Evolutionary conservation across 257 asterid genomes (phyloP).

Genomic region (Rubia yunnanensis): DNA sequence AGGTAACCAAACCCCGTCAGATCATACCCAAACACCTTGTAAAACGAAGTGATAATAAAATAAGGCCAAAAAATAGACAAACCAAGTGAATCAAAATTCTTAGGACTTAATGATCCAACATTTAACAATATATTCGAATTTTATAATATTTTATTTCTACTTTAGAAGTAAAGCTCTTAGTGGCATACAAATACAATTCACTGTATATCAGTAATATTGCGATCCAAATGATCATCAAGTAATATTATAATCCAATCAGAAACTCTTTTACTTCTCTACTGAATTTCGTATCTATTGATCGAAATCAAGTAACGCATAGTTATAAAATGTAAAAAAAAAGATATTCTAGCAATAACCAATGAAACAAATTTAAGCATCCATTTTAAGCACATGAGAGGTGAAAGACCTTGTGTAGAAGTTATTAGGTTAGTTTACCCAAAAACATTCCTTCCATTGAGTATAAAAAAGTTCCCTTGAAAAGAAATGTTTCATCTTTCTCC

Average conservation of each 20-base stretch:
- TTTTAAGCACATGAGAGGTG: neutral
- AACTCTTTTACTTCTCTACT: neutral
- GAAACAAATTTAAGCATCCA: neutral
- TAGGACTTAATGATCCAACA: constrained; percentile 32
- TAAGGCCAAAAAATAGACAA: constrained; percentile 27
- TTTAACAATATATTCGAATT: constrained; percentile 25
- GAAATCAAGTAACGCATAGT: neutral
- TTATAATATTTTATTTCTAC: too few species aligned
- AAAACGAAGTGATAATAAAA: constrained; percentile 28
- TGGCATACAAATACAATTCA: too few species aligned
- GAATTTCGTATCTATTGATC: neutral
- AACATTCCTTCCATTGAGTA: neutral
- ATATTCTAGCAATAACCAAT: neutral
- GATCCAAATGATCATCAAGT: neutral
- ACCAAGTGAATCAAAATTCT: constrained; percentile 28
- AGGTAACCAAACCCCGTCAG: constrained; percentile 27
- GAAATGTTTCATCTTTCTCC: neutral
- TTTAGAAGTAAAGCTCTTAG: too few species aligned
- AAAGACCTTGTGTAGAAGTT: neutral
- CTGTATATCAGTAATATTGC: neutral
- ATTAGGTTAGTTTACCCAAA: neutral
- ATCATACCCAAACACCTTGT: constrained; percentile 26
- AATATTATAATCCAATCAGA: neutral
- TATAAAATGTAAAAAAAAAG: neutral
- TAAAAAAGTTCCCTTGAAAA: neutral